A percentile compares a stretch with the other conserved stretches of the same genome.
Conservation (phyloP, 2,329 filamentous ascomycete genomes). For the Ophiostoma tasmaniense region DNA sequence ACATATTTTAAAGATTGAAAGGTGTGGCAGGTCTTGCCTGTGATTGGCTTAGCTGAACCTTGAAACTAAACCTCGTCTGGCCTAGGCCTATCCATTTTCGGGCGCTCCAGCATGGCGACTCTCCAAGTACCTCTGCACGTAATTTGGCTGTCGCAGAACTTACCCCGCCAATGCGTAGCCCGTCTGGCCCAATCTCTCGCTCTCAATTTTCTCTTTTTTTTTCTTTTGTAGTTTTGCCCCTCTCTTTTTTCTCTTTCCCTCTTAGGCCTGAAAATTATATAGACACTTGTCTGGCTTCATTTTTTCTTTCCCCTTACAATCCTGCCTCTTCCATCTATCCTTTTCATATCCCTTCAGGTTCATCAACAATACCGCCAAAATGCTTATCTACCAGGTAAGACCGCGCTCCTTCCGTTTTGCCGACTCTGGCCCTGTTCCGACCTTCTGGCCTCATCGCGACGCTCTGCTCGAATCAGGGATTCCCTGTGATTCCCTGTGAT, state of each 20-base stretch:
- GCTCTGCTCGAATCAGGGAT: background rate
- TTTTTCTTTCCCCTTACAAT: slow-evolving; percentile 18
- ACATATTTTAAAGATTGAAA: background rate
- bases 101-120: background rate
- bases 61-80: background rate
- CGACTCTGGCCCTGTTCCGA: background rate
- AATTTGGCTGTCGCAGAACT: background rate
- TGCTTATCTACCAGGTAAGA: slow-evolving; percentile 65
- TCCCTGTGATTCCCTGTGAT: background rate
- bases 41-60: background rate
- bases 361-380: slow-evolving; percentile 42
- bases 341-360: background rate
- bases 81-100: background rate
- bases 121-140: background rate
- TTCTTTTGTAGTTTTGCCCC: slow-evolving; percentile 15
- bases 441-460: background rate
- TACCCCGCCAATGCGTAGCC: slow-evolving; percentile 14
- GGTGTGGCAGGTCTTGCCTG: background rate
- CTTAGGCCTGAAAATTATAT: slow-evolving; percentile 10
- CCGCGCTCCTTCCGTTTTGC: slow-evolving; percentile 8
- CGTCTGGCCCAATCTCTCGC: background rate
- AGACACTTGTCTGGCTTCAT: slow-evolving; percentile 4
- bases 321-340: background rate
- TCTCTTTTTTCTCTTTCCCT: slow-evolving; percentile 14
- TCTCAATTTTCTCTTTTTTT: slow-evolving; percentile 17